Base-by-base conservation (phyloP, 805 yeast genomes). In the Tetrapisispora taiwanensis region DNA sequence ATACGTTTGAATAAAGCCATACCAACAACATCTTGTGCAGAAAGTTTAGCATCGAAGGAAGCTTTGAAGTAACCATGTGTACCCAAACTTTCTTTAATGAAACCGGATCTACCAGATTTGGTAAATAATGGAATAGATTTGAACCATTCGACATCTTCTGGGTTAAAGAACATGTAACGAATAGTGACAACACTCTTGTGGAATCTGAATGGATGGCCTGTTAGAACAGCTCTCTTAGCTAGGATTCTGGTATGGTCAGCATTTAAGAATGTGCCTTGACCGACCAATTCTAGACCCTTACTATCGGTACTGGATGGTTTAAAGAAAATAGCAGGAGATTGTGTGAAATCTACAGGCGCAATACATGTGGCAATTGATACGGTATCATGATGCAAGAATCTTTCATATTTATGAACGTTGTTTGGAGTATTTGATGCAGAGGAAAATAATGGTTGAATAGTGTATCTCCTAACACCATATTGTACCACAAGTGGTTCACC, bases 61-160 rank as follows among this genome's bases (percentile, higher is more conserved):
- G 97, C 95, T 69, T 92, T 92, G 76, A 83, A 89, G 70, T 90
- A 87, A 50, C 99, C 99, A 62, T 92, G 98, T 1, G 98, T 92
- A 68, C 99, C 99, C 70, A 92, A 73, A 60, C 89, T 78, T 63
- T 90, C 97, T 66, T 86, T 90, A 62, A 94, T 90, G 64, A 84
- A 84, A 44, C 99, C 99, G 18, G 88, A 74, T 64, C 97, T 79
- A 41, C 98, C 99, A 55, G 81, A 74, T 63, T 85, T 87, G 35
- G 97, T 89, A 65, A 87, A 92, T 48, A 92, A 69, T 36, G 97
- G 97, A 52, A 92, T 83, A 4, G 89, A 81, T 67, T 84, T 85
- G 75, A 82, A 92, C 78, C 84, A 84, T 52, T 76, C 76, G 52
- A 94, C 84, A 61, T 92, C 99, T 39, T 84, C 86, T 10, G 85